Base-by-base conservation (phyloP, 345 rosid species). In the Populus euphratica region DNA sequence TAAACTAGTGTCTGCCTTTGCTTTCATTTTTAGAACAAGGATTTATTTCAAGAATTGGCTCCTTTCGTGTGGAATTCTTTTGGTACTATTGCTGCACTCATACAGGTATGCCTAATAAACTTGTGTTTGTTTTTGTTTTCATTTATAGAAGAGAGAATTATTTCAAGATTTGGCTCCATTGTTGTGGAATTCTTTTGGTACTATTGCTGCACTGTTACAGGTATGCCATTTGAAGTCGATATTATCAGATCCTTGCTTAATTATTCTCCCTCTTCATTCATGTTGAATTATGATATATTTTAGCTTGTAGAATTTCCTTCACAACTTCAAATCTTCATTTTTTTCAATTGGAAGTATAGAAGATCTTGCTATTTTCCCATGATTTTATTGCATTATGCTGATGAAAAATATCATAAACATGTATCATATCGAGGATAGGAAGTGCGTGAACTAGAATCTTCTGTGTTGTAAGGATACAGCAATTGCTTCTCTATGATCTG, bases 91-190 rank as follows among this genome's bases (percentile, higher is more conserved):
- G 83, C 77, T 80, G 83, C 76, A 69, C 77, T 81, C 73, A 72
- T 82, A 17, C 84, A 78, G 78, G 78, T 82, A 73, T 81, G 78
- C 79, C 83, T 87, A 73, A 81, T 74, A 52, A 73, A 66, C 83
- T 78, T 84, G 12, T 81, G 75, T 83, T 83, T 68, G 43, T 74
- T 77, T 75, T 72, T 87, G 74, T 78, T 82, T 76, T 64, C 69
- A 12, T 80, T 78, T 86, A 82, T 86, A 93, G 94, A 95, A 89
- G 89, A 89, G 96, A 86, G 99, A 95, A 78, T 79, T 93, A 78
- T 93, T 96, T 90, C 97, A 94, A 84, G 97, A 91, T 90, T 84
- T 96, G 91, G 99, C 97, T 70, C 98, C 97, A 76, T 84, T 96
- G 64, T 76, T 92, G 90, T 89, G 98, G 93, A 90, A 90, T 84